phyloP scores from a whole-genome alignment of 768 basidiomycete genomes.

The Pleurotus tuber-regium region DNA sequence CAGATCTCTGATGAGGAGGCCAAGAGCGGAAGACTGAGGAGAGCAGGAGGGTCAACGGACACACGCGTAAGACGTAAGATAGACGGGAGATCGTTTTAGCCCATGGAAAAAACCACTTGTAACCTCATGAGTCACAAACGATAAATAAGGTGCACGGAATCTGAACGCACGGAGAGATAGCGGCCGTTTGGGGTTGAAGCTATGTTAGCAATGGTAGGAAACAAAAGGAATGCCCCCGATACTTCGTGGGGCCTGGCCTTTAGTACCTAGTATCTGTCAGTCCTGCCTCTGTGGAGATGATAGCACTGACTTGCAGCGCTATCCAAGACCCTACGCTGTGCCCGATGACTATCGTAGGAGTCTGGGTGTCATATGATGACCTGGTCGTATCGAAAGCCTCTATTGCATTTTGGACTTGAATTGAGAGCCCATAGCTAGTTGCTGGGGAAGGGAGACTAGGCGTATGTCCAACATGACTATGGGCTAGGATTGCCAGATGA shows the following conservation, averaged over 20 bases:
- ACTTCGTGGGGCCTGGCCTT: constrained; percentile 40
- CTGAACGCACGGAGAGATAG: constrained; percentile 51
- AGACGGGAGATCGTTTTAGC: constrained; percentile 38
- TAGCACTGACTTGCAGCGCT: constrained; percentile 45
- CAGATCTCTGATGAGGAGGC: constrained; percentile 44
- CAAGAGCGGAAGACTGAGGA: constrained; percentile 44
- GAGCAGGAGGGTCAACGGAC: constrained; percentile 26
- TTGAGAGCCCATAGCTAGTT: constrained; percentile 32
- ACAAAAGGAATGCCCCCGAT: constrained; percentile 55
- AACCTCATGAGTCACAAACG: background rate
- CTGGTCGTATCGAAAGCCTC: constrained; percentile 49
- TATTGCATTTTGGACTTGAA: constrained; percentile 54
- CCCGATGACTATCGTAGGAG: constrained; percentile 48
- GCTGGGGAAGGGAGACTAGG: constrained; percentile 32
- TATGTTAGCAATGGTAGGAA: constrained; percentile 69
- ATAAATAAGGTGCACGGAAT: too few relatives aligned
- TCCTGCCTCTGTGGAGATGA: background rate
- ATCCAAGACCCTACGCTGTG: constrained; percentile 81
- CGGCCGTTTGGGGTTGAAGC: constrained; percentile 62
- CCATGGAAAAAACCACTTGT: constrained; percentile 8
- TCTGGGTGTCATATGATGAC: constrained; percentile 26
- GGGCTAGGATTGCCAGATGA: constrained; percentile 52
- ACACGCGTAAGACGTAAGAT: constrained; percentile 35
- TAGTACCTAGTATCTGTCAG: constrained; percentile 38
- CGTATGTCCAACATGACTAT: constrained; percentile 66